Conservation (phyloP, 2,329 filamentous ascomycete genomes). For the Endocalyx cinctus region DNA sequence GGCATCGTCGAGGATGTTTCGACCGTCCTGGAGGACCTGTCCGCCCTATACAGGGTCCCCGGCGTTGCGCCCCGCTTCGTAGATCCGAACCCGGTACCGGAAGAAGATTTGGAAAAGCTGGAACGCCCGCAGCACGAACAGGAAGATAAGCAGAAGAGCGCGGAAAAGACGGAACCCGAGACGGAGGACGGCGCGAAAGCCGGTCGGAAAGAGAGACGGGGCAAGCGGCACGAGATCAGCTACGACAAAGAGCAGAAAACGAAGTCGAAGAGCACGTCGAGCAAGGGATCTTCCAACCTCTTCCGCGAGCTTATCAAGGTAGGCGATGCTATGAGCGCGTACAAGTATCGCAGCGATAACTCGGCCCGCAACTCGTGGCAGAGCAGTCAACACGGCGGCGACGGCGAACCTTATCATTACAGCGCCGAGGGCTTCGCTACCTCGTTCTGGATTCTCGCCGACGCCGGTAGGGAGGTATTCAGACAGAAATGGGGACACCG, state of each 20-base stretch:
- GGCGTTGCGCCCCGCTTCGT: conserved; percentile 22
- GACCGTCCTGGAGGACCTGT: conserved; percentile 33
- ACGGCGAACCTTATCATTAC: conserved; percentile 50
- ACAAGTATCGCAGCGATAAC: conserved; percentile 22
- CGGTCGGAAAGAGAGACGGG: background rate
- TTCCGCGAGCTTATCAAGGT: conserved; percentile 24
- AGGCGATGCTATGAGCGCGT: conserved; percentile 24
- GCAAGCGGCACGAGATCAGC: background rate
- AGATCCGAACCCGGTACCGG: conserved; percentile 29
- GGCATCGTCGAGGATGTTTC: conserved; percentile 36
- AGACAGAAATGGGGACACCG: conserved; percentile 25
- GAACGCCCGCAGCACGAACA: conserved; percentile 11
- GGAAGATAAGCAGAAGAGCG: conserved; percentile 5
- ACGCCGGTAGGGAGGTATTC: conserved; percentile 37
- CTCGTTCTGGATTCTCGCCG: conserved; percentile 40
- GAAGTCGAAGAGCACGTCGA: background rate
- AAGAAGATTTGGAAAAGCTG: conserved; percentile 17
- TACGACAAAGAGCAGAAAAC: background rate
- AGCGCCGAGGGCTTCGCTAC: conserved; percentile 39
- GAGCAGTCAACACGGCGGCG: conserved; percentile 43
- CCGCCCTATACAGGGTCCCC: conserved; percentile 32
- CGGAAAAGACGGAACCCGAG: conserved; percentile 10
- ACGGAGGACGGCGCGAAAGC: conserved; percentile 1
- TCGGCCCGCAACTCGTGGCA: conserved; percentile 48
- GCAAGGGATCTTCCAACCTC: conserved; percentile 16